phyloP scores from a whole-genome alignment of 1,139 yeast species.

The Pichia norvegensis region DNA sequence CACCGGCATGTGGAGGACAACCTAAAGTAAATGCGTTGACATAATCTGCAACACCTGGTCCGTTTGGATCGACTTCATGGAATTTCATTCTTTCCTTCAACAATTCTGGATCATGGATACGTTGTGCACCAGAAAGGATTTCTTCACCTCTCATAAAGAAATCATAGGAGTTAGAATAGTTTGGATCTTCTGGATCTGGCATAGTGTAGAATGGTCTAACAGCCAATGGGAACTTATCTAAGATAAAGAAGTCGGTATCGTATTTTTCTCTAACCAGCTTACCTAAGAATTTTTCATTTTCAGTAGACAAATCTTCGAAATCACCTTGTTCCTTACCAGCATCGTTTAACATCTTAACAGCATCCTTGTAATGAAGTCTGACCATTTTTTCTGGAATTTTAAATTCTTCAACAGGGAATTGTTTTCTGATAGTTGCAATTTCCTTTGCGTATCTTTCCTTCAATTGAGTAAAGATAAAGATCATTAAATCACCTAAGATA shows the following conservation, averaged over 20 bases:
- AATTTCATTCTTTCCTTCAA: conserved; percentile 72
- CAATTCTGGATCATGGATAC: conserved; percentile 88
- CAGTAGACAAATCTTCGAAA: conserved; percentile 85
- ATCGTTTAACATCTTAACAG: conserved; percentile 76
- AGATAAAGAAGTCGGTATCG: conserved; percentile 93
- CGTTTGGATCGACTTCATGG: conserved; percentile 74
- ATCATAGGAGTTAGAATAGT: conserved; percentile 91
- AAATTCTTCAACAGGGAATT: conserved; percentile 96
- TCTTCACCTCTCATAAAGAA: conserved; percentile 99
- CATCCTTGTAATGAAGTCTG: conserved; percentile 82
- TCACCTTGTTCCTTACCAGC: conserved; percentile 79
- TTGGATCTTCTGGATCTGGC: conserved; percentile 92
- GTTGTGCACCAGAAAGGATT: conserved; percentile 97
- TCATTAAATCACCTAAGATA: conserved; percentile 73
- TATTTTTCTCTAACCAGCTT: conserved; percentile 85
- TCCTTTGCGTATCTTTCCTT: conserved; percentile 73
- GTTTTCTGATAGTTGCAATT: conserved; percentile 84
- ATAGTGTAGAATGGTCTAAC: conserved; percentile 97
- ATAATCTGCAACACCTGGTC: conserved; percentile 82
- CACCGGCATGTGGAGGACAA: conserved; percentile 99
- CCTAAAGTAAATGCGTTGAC: conserved; percentile 90
- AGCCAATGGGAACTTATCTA: conserved; percentile 96
- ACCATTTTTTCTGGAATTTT: conserved; percentile 91
- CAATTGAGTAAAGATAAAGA: conserved; percentile 80
- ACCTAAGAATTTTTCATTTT: conserved; percentile 90